Evolutionary conservation across 805 yeast species (phyloP).

Genomic region (Teunomyces atbi): DNA sequence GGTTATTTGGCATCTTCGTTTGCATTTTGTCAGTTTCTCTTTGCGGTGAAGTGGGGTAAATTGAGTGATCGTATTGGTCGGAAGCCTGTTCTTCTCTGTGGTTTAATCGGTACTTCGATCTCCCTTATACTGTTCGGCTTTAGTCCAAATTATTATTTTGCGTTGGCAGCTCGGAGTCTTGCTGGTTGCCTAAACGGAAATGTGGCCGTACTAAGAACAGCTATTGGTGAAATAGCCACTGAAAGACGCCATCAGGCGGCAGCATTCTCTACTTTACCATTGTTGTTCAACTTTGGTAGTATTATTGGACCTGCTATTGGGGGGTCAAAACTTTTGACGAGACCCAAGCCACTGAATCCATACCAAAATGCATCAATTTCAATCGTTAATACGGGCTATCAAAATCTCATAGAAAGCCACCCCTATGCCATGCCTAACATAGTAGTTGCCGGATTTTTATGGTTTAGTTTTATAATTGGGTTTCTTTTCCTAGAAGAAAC

Average conservation of each 20-base stretch:
- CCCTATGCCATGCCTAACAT: slow-evolving; percentile 42
- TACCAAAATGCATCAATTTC: slow-evolving; percentile 7
- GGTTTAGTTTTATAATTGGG: slow-evolving; percentile 26
- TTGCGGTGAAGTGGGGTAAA: slow-evolving; percentile 29
- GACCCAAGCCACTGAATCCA: slow-evolving; percentile 21
- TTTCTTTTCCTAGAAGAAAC: slow-evolving; percentile 40
- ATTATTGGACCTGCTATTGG: slow-evolving; percentile 34
- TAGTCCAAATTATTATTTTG: slow-evolving; percentile 25
- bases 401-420: slow-evolving; percentile 24
- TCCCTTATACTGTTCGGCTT: slow-evolving; percentile 29
- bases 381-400: slow-evolving; percentile 15
- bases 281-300: slow-evolving; percentile 32
- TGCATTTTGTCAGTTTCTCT: slow-evolving; percentile 23
- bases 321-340: slow-evolving; percentile 26
- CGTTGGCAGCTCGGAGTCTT: slow-evolving; percentile 25
- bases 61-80: slow-evolving; percentile 30
- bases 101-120: slow-evolving; percentile 25
- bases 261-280: slow-evolving; percentile 30
- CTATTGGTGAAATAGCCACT: slow-evolving; percentile 31
- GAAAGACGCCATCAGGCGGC: slow-evolving; percentile 30
- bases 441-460: slow-evolving; percentile 28
- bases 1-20: slow-evolving; percentile 22
- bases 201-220: slow-evolving; percentile 30
- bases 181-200: slow-evolving; percentile 32
- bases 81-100: slow-evolving; percentile 24